Evolutionary conservation across 2,329 filamentous ascomycete species (phyloP), one percentile per base, ranked within the genome.

Genomic region (Uncinocarpus reesii): DNA sequence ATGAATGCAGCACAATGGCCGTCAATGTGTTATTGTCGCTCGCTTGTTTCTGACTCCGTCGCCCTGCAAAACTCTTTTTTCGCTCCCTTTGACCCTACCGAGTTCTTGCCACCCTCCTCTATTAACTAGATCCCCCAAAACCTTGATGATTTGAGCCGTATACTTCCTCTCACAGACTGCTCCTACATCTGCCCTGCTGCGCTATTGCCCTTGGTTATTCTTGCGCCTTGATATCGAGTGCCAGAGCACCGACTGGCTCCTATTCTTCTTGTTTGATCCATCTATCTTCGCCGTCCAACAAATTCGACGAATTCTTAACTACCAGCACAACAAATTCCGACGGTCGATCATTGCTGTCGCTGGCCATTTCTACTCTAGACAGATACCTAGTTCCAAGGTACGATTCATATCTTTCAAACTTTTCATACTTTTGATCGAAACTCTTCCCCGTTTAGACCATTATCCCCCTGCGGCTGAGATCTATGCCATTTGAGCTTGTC

Each of bases 61-160:
- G 28, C 7, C 13, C 20, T 43, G 6, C 18, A 21, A 23, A 43
- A 34, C 18, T 34, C 29, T 43, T 16, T 43, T 42, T 11, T 23
- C 15, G 28, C 7, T 34, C 4, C 28, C 18, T 4, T 2, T 16
- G 15, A 23, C 28, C 4, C n/a, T n/a, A 40, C 5, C 24, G 18
- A 11, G 38, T 45, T 36, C 42, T 45, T 45, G 42, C 42, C 42
- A 45, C 42, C 24, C 34, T 29, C 18, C 34, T 36, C 42, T 45
- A n/a, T n/a, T n/a, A n/a, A n/a, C n/a, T n/a, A 37, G 34, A 29
- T 37, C 42, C 28, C 16, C 42, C 21, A 45, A 40, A 37, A 45
- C 42, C 37, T 31, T 45, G 42, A 45, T 28, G 16, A 40, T 23
- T 20, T 20, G 16, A 8, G 21, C 20, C 13, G 7, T 45, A 45